Evolutionary conservation across 306 rosid species (phyloP).

Genomic region (Prunus padus): DNA sequence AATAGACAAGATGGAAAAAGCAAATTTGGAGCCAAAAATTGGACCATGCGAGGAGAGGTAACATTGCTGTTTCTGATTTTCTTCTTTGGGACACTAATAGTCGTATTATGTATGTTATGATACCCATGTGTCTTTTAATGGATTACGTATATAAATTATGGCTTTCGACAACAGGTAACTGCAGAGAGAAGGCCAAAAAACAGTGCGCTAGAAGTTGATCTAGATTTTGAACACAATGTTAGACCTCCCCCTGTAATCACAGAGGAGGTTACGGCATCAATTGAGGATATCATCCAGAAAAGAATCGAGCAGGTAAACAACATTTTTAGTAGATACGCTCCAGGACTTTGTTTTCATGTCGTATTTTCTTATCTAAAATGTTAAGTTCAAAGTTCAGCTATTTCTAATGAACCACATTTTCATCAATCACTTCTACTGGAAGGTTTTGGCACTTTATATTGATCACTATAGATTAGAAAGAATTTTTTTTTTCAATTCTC

Average conservation of each 20-base stretch:
- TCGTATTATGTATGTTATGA: neutral
- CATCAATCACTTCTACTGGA: neutral
- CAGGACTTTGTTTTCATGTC: neutral
- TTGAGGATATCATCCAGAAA: constrained; percentile 77
- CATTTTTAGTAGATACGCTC: neutral
- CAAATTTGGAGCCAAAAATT: constrained; percentile 72
- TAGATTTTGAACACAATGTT: constrained; percentile 87
- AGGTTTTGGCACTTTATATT: neutral
- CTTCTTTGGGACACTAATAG: neutral
- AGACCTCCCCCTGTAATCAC: constrained; percentile 89
- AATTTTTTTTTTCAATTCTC: neutral
- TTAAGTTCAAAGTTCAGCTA: neutral
- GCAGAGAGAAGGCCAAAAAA: constrained; percentile 81
- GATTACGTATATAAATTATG: constrained; percentile 8
- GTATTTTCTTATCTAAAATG: neutral
- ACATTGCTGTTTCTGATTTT: constrained; percentile 2
- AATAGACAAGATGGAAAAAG: constrained; percentile 75
- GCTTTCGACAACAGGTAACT: constrained; percentile 57
- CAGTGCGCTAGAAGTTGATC: constrained; percentile 86
- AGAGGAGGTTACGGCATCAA: constrained; percentile 75
- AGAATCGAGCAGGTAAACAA: constrained; percentile 72
- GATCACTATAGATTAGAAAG: neutral
- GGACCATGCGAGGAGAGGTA: constrained; percentile 99
- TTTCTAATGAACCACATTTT: neutral
- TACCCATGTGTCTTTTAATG: neutral